Percentiles rank a stretch among this genome's conserved stretches.
These are phyloP conservation scores for Solanum piurae DNA, from an alignment of 257 asterid species.

Conservation along the genomic window DNA sequence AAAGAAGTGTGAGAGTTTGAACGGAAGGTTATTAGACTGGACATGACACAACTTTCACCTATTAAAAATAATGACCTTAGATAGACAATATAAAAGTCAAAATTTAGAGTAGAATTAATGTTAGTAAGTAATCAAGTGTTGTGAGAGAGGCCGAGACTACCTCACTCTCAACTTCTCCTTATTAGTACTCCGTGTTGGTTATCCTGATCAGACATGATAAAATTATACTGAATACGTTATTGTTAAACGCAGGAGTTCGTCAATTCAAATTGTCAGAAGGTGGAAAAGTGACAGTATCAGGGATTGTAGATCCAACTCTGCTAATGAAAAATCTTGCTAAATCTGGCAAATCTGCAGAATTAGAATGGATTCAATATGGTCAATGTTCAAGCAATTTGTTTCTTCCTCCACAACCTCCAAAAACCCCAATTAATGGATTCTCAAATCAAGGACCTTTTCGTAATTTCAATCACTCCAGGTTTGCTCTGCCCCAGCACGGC, in stretches of 20 bases:
- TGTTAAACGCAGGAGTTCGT: background rate
- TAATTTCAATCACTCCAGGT: background rate
- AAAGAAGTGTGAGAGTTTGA: background rate
- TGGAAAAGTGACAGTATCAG: background rate
- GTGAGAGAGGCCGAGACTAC: background rate
- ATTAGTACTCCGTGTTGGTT: background rate
- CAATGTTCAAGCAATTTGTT: constrained; percentile 1
- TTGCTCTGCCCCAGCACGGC: background rate
- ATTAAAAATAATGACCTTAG: too few relatives aligned
- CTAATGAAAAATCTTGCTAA: background rate
- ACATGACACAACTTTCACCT: too few relatives aligned
- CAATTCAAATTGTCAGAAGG: background rate
- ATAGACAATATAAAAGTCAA: too few relatives aligned
- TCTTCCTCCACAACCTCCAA: background rate
- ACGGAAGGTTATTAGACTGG: too few relatives aligned
- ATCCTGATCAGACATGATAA: background rate
- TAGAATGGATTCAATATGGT: constrained; percentile 2
- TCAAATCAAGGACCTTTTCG: background rate
- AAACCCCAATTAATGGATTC: background rate
- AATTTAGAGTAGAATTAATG: background rate
- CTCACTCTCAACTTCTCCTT: background rate
- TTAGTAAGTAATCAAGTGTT: background rate
- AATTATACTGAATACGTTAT: background rate
- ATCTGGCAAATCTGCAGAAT: background rate
- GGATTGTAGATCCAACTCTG: background rate